phyloP scores from a whole-genome alignment of 2,329 filamentous ascomycete genomes.

The Fusarium phyllophilum region DNA sequence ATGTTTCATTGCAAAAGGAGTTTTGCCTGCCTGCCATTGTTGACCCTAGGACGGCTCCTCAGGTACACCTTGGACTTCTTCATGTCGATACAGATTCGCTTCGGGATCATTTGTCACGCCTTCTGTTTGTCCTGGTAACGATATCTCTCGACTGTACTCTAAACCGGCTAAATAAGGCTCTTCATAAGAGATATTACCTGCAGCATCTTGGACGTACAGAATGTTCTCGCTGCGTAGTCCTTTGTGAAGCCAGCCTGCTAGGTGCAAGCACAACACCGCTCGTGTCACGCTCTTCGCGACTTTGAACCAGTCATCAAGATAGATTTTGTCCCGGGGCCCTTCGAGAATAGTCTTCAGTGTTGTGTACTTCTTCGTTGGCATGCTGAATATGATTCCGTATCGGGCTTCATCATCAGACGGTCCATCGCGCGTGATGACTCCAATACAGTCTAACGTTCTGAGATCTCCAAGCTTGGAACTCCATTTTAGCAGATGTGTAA shows the following conservation, averaged over 20 bases:
- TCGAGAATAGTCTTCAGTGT: not conserved
- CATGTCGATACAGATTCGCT: not conserved
- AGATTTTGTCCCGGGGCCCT: not conserved
- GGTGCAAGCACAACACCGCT: not conserved
- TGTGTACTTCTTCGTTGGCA: not conserved
- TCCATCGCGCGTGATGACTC: not conserved
- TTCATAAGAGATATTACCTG: not conserved
- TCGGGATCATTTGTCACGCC: not conserved
- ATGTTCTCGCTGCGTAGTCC: not conserved
- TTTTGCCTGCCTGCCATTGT: rapidly evolving
- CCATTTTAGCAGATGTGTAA: not conserved
- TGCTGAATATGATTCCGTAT: not conserved
- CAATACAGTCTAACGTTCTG: not conserved
- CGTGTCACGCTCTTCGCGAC: not conserved
- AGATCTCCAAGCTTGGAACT: not conserved
- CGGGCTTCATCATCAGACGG: not conserved
- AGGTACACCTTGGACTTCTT: not conserved
- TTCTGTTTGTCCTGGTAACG: not conserved
- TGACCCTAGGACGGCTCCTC: rapidly evolving
- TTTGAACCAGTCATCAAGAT: not conserved
- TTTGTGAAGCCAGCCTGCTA: not conserved
- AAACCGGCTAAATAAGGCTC: not conserved
- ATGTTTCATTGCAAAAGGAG: not conserved
- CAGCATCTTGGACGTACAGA: not conserved
- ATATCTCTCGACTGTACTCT: not conserved